Conservation (phyloP, 1,139 yeast genomes). For the Hansenula sp. region DNA sequence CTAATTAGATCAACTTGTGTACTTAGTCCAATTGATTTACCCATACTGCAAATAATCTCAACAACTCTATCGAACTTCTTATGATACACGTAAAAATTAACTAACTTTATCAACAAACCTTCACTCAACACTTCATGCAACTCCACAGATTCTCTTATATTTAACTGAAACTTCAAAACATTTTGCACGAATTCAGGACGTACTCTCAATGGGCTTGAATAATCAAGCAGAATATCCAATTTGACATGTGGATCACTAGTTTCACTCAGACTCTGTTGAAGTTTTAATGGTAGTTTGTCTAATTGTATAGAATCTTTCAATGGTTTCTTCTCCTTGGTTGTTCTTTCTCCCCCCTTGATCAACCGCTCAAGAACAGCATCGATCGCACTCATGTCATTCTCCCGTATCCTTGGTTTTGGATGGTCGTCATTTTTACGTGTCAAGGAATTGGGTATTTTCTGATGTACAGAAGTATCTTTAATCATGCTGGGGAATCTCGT, state of each 20-base stretch:
- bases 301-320: neutral
- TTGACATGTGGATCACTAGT: slow-evolving; percentile 16
- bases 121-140: slow-evolving; percentile 5
- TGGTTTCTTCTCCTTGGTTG: neutral
- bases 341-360: too few relatives aligned
- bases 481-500: too few relatives aligned
- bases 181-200: slow-evolving; percentile 6
- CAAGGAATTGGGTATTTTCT: too few relatives aligned
- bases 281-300: neutral
- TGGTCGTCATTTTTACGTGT: too few relatives aligned
- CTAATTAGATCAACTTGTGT: too few relatives aligned
- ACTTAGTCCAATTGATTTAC: too few relatives aligned
- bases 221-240: slow-evolving; percentile 8
- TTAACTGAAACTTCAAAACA: slow-evolving; percentile 6
- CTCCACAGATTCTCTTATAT: neutral
- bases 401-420: too few relatives aligned
- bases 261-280: neutral
- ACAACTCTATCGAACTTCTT: slow-evolving; percentile 9
- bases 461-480: too few relatives aligned
- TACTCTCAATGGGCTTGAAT: slow-evolving; percentile 8
- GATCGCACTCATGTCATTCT: too few relatives aligned
- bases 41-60: slow-evolving; percentile 5
- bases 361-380: too few relatives aligned
- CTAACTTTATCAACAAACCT: slow-evolving; percentile 8
- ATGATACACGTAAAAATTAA: slow-evolving; percentile 6